Evolutionary conservation across 352 stramenopile species (phyloP).

Genomic region (Phytophthora quininea): DNA sequence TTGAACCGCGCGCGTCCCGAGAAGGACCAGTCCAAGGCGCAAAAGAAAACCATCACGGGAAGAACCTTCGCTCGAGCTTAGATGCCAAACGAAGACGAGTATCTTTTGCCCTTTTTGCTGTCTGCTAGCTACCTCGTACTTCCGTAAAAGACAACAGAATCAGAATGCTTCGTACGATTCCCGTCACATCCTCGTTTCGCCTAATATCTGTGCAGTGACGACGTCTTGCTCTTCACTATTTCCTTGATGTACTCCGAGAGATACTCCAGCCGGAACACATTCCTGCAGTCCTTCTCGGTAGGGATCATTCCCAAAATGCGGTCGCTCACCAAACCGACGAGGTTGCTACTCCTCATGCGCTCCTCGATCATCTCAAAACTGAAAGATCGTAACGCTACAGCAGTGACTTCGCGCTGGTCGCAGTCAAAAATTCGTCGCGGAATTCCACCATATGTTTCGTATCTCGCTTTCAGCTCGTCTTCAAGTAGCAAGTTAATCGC

Average conservation of each 20-base stretch:
- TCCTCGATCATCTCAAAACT: neutral
- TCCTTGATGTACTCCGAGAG: neutral
- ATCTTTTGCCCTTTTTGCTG: conserved; percentile 1
- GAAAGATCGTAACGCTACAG: too few relatives aligned
- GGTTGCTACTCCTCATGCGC: too few relatives aligned
- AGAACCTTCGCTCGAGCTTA: conserved; percentile 89
- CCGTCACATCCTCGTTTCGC: neutral
- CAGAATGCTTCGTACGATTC: neutral
- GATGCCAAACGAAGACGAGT: neutral
- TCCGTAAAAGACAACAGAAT: conserved; percentile 3
- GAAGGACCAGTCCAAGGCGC: conserved; percentile 87
- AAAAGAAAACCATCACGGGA: conserved; percentile 94
- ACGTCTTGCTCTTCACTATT: neutral
- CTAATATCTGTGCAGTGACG: neutral
- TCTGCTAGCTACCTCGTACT: neutral
- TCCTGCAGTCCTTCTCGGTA: neutral
- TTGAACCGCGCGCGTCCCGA: conserved; percentile 92
- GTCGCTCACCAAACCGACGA: neutral
- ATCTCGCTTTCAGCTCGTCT: neutral
- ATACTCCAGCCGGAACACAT: neutral
- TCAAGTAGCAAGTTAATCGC: neutral
- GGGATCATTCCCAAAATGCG: neutral
- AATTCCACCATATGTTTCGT: neutral
- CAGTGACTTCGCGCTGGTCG: neutral
- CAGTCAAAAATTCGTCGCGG: neutral